Conservation (phyloP, 805 yeast species). For the Pichia heedii region DNA sequence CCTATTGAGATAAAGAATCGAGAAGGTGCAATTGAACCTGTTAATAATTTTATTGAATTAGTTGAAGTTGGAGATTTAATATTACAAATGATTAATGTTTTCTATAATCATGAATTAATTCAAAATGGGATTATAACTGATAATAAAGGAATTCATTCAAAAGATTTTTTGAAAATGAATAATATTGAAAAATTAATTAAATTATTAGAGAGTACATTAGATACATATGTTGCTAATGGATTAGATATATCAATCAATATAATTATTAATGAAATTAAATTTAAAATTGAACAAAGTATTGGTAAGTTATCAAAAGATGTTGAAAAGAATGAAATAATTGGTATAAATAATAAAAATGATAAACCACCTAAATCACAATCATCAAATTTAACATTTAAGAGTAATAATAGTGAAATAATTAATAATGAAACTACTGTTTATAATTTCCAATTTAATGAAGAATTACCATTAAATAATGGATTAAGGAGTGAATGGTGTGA, state of each 20-base stretch:
- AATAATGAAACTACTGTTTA: slow-evolving; percentile 6
- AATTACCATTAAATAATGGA: slow-evolving; percentile 18
- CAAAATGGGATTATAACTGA: slow-evolving; percentile 40
- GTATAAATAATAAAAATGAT: background rate
- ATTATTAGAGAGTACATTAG: slow-evolving; percentile 69
- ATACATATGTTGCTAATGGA: slow-evolving; percentile 87
- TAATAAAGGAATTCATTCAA: slow-evolving; percentile 42
- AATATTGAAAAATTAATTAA: slow-evolving; percentile 55
- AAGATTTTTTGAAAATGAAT: slow-evolving; percentile 70
- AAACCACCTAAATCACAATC: background rate
- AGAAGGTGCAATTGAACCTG: slow-evolving; percentile 57
- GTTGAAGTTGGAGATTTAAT: slow-evolving; percentile 90
- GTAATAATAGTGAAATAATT: background rate
- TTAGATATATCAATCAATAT: slow-evolving; percentile 88
- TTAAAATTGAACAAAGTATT: slow-evolving; percentile 9
- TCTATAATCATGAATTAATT: slow-evolving; percentile 77
- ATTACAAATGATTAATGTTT: slow-evolving; percentile 84
- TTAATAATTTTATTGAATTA: slow-evolving; percentile 78
- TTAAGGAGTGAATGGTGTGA: slow-evolving; percentile 53
- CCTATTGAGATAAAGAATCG: slow-evolving; percentile 33
- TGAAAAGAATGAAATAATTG: no score
- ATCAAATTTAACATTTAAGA: background rate
- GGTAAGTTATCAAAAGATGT: no score
- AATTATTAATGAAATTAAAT: slow-evolving; percentile 60
- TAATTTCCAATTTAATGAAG: slow-evolving; percentile 7